Base-by-base conservation (phyloP, 2,329 filamentous ascomycete genomes). In the Botryotinia narcissicola region DNA sequence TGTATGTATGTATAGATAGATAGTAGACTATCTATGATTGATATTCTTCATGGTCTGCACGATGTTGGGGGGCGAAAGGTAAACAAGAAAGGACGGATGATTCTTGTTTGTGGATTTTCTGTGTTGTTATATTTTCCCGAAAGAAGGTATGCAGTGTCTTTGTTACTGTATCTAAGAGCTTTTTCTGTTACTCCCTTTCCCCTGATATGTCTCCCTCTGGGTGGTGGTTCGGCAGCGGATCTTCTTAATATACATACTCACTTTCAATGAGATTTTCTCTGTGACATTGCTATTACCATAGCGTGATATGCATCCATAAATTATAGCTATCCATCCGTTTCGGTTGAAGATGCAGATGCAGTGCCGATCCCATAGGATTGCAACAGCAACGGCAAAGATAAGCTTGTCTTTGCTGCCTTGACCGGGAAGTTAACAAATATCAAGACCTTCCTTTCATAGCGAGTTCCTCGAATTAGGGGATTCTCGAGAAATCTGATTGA, bases 201-300 rank as follows among this genome's bases (percentile, higher is more conserved):
- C 6, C 14, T 54, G 5, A 25, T 12, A 51, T 16, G 4, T 54
- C 48, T 54, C 4, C 2, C 48, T 54, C 48, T 51, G 2, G 4
- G 25, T 14, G 0, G 1, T n/a, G n/a, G 10, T n/a, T 16, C 25
- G 0, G 10, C 4, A 10, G 25, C 1, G 10, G 46, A 10, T n/a
- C 10, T 51, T 51, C 4, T 14, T n/a, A 1, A 14, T 14, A 1
- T n/a, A n/a, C 10, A 37, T 37, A n/a, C 25, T 51, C 2, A 12
- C 4, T 51, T 14, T n/a, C 5, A 14, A n/a, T n/a, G 6, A 4
- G 16, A 54, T 54, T n/a, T 2, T 10, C 6, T n/a, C 25, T n/a
- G 25, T 1, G 6, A 14, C 5, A 54, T 54, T 54, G 25, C 2
- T 4, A n/a, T 54, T 54, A 25, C 2, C 5, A 14, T 6, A n/a